Base-by-base conservation (phyloP, 768 basidiomycete species). In the Xerocomus brunneocitrinus region DNA sequence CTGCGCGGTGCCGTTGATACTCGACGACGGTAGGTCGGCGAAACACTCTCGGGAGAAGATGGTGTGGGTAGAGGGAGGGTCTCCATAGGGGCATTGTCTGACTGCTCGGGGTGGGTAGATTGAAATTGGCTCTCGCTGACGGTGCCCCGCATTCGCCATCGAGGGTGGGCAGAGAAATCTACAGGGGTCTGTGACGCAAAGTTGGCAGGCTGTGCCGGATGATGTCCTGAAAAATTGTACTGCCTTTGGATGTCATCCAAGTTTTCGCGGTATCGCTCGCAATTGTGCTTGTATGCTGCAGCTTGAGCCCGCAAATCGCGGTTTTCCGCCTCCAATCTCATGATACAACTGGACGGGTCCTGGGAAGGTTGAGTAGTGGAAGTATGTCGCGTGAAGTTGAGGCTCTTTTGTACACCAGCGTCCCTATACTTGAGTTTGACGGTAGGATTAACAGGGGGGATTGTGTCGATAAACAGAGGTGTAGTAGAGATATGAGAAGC, bases 391-490 rank as follows among this genome's bases (percentile, higher is more conserved):
- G 58, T 52, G 41, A 67, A 68, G 34, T 57, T 55, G 39, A 54
- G 41, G 30, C 47, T 50, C 40, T 57, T 64, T 60, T 64, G 67
- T 47, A 69, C 62, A 58, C 54, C 58, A 45, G 60, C 24, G 22
- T 63, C 52, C 35, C 27, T 60, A 56, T 68, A 59, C 45, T 50
- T 44, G 31, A 27, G 50, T 53, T 53, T 48, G 47, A 22, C 8
- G 27, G 24, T 34, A 39, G 56, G 41, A 35, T 1, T 55, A 32
- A 50, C 40, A 52, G 55, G 39, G 30, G 54, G 12, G 1, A 38
- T 30, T 43, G 50, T 10, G 38, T 56, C 41, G 28, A 9, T 24
- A 45, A 50, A 44, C 34, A 16, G 52, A n/a, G 50, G 31, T 42
- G 54, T 58, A 52, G 46, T 42, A 49, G 40, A n/a, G 12, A 50